Conservation (phyloP, 306 rosid genomes). For the Cucumis sativus region Cucumber_9930_V3 NC_026659.2:22962501-22963000, state of each 20-base stretch:
- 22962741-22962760: constrained; percentile 63
- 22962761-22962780: constrained; percentile 58
- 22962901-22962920: constrained; percentile 8
- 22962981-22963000: constrained; percentile 48
- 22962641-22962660: background rate
- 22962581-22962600: constrained; percentile 51
- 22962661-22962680: background rate
- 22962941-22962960: constrained; percentile 27
- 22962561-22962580: constrained; percentile 90
- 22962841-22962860: constrained; percentile 16
- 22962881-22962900: background rate
- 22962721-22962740: constrained; percentile 34
- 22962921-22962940: constrained; percentile 2
- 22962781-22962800: constrained; percentile 71
- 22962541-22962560: constrained; percentile 85
- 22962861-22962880: background rate
- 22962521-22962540: constrained; percentile 62
- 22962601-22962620: constrained; percentile 59
- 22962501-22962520: constrained; percentile 56
- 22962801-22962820: constrained; percentile 69
- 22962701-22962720: background rate
- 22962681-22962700: background rate
- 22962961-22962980: constrained; percentile 43
- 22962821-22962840: constrained; percentile 34
- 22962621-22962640: constrained; percentile 72